Evolutionary conservation across 768 basidiomycete genomes (phyloP).

Genomic region (Imleria badia): DNA sequence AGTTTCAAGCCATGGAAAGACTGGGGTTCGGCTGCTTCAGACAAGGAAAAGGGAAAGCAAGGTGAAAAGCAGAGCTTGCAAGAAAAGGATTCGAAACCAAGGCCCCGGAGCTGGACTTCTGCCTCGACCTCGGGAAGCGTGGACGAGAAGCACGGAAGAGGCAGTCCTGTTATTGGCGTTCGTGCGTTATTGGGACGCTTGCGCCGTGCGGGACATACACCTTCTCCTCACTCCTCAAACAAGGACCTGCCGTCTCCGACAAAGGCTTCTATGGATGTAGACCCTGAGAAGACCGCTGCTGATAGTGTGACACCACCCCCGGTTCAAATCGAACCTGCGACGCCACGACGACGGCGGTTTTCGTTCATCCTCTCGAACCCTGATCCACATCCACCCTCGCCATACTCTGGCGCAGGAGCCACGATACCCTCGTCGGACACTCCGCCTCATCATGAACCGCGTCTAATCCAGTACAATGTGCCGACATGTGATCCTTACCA

Average conservation of each 20-base stretch:
- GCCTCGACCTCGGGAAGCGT: slow-evolving; percentile 17
- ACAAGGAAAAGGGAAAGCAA: slow-evolving; percentile 23
- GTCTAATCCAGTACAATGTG: background rate
- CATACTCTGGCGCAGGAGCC: slow-evolving; percentile 5
- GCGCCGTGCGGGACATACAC: slow-evolving; percentile 24
- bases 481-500: background rate
- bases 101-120: slow-evolving; percentile 15
- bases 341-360: slow-evolving; percentile 19
- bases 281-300: slow-evolving; percentile 14
- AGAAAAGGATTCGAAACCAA: slow-evolving; percentile 15
- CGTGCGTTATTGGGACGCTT: slow-evolving; percentile 29
- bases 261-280: slow-evolving; percentile 5
- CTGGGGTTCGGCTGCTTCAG: slow-evolving; percentile 11
- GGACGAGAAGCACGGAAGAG: slow-evolving; percentile 24
- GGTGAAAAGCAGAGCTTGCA: slow-evolving; percentile 9
- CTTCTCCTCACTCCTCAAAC: slow-evolving; percentile 29
- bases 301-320: slow-evolving; percentile 15
- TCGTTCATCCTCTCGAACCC: slow-evolving; percentile 35
- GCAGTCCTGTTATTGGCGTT: slow-evolving; percentile 24
- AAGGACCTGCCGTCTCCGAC: slow-evolving; percentile 21
- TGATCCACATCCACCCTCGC: slow-evolving; percentile 26
- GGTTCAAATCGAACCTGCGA: slow-evolving; percentile 14
- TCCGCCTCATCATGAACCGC: background rate
- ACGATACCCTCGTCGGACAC: background rate
- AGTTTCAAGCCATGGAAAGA: slow-evolving; percentile 30